phyloP scores from a whole-genome alignment of 495 filamentous ascomycete species.

The Haplographium delicatum region DNA sequence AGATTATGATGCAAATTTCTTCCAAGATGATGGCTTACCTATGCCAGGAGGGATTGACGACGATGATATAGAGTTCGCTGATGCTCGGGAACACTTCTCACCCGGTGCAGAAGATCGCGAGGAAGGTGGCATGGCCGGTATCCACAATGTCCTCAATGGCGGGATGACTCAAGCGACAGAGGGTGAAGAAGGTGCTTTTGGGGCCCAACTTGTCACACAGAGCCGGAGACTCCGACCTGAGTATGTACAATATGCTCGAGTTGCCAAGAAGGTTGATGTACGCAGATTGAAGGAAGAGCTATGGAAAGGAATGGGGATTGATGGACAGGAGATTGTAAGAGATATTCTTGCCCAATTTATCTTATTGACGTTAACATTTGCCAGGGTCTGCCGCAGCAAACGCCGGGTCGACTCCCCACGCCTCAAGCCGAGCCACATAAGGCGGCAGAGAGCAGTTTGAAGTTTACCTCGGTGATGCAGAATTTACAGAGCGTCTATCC shows the following conservation, averaged over 20 bases:
- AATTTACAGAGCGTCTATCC: conserved; percentile 81
- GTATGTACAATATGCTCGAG: conserved; percentile 92
- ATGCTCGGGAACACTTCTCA: conserved; percentile 85
- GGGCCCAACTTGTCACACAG: conserved; percentile 89
- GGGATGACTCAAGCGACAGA: conserved; percentile 41
- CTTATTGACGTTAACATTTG: not conserved
- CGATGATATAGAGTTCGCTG: conserved; percentile 80
- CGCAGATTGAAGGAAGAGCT: conserved; percentile 90
- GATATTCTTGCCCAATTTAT: not conserved
- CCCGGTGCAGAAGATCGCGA: conserved; percentile 57
- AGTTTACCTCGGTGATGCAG: conserved; percentile 90
- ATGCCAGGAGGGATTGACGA: conserved; percentile 65
- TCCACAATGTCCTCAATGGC: conserved; percentile 31
- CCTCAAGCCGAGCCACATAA: conserved; percentile 25
- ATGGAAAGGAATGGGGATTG: conserved; percentile 82
- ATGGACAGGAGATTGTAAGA: conserved; percentile 39
- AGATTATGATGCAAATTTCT: conserved; percentile 96
- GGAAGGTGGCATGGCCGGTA: conserved; percentile 38
- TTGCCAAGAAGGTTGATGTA: conserved; percentile 99
- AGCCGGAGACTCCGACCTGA: conserved; percentile 77
- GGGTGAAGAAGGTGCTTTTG: conserved; percentile 61
- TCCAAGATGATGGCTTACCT: conserved; percentile 86
- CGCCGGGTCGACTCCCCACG: conserved; percentile 27
- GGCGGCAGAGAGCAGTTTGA: conserved; percentile 45
- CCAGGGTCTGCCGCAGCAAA: conserved; percentile 23